Conservation (phyloP, 2,329 filamentous ascomycete species). For the Neoscytalidium dimidiatum region DNA sequence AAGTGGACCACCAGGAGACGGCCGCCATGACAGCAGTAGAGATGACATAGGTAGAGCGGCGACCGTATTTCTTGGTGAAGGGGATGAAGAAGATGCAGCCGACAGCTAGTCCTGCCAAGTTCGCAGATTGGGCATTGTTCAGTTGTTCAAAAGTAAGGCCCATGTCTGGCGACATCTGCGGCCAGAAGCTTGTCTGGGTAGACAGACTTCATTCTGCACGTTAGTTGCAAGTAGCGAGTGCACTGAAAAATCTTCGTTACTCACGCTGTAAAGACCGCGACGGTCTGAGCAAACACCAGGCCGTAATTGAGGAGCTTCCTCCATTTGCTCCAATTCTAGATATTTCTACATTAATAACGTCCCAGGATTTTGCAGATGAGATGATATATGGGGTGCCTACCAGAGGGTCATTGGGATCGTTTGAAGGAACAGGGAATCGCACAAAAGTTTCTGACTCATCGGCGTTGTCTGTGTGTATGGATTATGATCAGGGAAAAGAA, state of each 20-base stretch:
- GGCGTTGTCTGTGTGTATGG: neutral
- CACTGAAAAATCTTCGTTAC: neutral
- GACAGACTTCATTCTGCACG: neutral
- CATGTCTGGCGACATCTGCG: conserved; percentile 38
- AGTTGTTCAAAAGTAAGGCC: conserved; percentile 26
- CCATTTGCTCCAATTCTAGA: neutral
- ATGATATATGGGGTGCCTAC: neutral
- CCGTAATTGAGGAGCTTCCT: neutral
- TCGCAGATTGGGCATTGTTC: conserved; percentile 50
- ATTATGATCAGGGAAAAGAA: neutral
- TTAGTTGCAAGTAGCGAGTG: neutral
- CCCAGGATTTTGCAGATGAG: neutral
- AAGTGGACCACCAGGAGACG: conserved; percentile 46
- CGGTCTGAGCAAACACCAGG: neutral
- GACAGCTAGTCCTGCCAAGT: conserved; percentile 44
- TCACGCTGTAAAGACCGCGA: neutral
- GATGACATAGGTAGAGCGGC: conserved; percentile 49
- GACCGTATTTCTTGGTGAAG: conserved; percentile 49
- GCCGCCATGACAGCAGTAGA: conserved; percentile 42
- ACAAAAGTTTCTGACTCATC: neutral
- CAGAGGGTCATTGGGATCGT: neutral
- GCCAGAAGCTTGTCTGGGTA: conserved; percentile 29
- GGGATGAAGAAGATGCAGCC: conserved; percentile 48
- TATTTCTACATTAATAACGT: neutral
- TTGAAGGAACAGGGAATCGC: neutral